A percentile compares a stretch with the other conserved stretches of the same genome.
These are phyloP conservation scores for Sphagnum fallax DNA, from an alignment of 228 moss, liverwort and hornwort genomes.

Conservation along the genomic window DNA sequence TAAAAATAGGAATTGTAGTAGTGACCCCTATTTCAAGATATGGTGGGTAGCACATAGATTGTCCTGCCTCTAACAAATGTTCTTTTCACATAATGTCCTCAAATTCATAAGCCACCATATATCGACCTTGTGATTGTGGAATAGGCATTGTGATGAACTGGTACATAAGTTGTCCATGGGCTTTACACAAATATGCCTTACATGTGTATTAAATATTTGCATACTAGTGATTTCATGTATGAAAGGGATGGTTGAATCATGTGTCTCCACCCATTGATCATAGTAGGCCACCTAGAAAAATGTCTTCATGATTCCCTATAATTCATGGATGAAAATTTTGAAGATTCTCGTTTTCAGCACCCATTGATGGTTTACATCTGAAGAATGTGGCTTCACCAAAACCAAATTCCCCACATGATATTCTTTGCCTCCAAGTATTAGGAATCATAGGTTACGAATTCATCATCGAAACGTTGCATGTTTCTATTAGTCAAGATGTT, in stretches of 20 bases:
- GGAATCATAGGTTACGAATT: neutral
- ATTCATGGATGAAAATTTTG: constrained; percentile 1
- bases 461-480: neutral
- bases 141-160: neutral
- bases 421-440: neutral
- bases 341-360: neutral
- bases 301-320: neutral
- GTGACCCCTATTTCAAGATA: neutral
- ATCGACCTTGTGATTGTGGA: neutral
- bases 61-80: neutral
- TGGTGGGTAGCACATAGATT: neutral
- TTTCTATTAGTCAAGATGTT: neutral
- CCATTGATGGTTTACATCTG: neutral
- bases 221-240: neutral
- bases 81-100: neutral
- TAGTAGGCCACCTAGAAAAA: neutral
- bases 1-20: no score
- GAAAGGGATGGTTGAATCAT: neutral
- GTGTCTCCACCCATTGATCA: neutral
- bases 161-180: constrained; percentile 2
- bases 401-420: neutral
- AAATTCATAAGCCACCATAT: constrained; percentile 1
- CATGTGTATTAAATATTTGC: neutral
- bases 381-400: neutral
- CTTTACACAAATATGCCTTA: neutral